Conservation (phyloP, 169 alveolate species). For the Cryptosporidium meleagridis region DNA sequence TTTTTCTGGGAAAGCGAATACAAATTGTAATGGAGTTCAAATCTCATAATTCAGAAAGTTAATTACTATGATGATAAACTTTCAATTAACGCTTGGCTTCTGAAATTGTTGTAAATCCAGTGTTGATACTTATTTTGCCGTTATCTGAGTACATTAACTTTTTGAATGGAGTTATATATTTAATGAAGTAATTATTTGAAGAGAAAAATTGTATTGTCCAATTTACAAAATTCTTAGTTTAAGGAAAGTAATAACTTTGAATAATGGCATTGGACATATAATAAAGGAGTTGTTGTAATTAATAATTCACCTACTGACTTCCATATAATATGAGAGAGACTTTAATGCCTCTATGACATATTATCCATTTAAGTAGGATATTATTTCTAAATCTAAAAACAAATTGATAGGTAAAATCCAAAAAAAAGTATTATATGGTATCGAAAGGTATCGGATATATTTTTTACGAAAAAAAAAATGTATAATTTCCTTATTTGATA, state of each 20-base stretch:
- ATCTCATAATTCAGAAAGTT: neutral
- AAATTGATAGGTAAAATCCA: too few species aligned
- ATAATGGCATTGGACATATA: conserved; percentile 51
- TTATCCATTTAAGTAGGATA: conserved; percentile 69
- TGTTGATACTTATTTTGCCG: conserved; percentile 40
- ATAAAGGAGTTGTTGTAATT: neutral
- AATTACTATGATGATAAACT: conserved; percentile 57
- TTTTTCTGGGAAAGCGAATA: neutral
- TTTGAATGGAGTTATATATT: neutral
- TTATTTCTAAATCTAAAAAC: neutral
- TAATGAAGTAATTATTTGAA: neutral
- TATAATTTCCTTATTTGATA: too few species aligned
- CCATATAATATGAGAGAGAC: conserved; percentile 48
- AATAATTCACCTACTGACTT: conserved; percentile 60
- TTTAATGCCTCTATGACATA: conserved; percentile 1
- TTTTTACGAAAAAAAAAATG: too few species aligned
- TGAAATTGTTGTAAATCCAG: neutral
- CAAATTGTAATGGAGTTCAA: too few species aligned
- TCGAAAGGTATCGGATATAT: too few species aligned
- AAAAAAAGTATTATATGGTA: too few species aligned
- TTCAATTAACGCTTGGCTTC: conserved; percentile 75
- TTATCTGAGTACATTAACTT: conserved; percentile 37
- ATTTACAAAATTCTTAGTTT: conserved; percentile 35
- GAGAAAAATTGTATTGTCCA: neutral
- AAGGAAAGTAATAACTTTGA: conserved; percentile 13